phyloP scores from a whole-genome alignment of 2,329 filamentous ascomycete genomes.

The Pleomassaria siparia region DNA sequence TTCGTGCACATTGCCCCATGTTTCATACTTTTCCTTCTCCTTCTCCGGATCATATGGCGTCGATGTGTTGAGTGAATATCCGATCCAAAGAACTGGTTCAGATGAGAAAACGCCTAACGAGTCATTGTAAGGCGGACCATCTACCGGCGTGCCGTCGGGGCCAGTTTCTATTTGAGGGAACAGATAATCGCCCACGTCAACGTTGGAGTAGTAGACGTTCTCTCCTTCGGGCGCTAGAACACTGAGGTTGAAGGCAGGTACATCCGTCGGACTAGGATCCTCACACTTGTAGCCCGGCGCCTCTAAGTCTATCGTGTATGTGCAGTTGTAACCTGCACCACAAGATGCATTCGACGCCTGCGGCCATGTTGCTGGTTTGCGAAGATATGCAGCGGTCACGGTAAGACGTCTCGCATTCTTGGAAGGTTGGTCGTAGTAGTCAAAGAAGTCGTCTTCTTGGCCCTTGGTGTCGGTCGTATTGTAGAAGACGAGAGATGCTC shows the following conservation, averaged over 20 bases:
- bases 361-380: constrained; percentile 27
- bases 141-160: constrained; percentile 23
- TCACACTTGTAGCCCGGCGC: constrained; percentile 43
- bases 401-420: constrained; percentile 36
- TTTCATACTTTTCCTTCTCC: constrained; percentile 23
- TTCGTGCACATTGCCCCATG: constrained; percentile 35
- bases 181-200: constrained; percentile 35
- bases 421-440: constrained; percentile 42
- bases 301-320: constrained; percentile 36
- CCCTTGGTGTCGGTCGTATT: constrained; percentile 38
- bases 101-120: constrained; percentile 35
- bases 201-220: constrained; percentile 31
- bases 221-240: constrained; percentile 35
- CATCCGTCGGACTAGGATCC: constrained; percentile 17
- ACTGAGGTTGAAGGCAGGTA: constrained; percentile 31
- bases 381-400: constrained; percentile 36
- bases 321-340: constrained; percentile 40
- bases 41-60: constrained; percentile 22
- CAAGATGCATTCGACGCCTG: constrained; percentile 31
- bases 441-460: constrained; percentile 27
- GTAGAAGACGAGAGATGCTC: constrained; percentile 31
- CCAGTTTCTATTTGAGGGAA: constrained; percentile 28
- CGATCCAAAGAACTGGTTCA: constrained; percentile 42
- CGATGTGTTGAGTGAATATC: constrained; percentile 34
- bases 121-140: constrained; percentile 26